A percentile compares a stretch with the other conserved stretches of the same genome.
Evolutionary conservation across 228 moss, liverwort and hornwort genomes (phyloP).

Genomic region (Sphagnum magellanicum): DNA sequence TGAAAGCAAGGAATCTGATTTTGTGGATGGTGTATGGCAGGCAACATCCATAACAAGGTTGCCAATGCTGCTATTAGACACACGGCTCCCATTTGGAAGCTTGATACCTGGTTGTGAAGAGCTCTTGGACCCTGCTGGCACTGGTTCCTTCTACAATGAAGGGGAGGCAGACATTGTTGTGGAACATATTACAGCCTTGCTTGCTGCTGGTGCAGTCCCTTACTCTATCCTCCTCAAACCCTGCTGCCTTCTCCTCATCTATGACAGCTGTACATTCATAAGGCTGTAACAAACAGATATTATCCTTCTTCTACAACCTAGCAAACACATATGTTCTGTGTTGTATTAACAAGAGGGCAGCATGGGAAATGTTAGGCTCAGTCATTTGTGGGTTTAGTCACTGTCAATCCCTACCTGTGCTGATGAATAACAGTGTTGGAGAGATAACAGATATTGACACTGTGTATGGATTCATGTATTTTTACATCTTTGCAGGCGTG

Average conservation of each 20-base stretch:
- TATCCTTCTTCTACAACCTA: too few species aligned
- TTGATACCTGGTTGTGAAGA: conserved; percentile 94
- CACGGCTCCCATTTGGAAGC: conserved; percentile 85
- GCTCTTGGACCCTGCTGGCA: conserved; percentile 84
- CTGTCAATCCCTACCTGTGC: too few species aligned
- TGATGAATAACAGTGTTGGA: too few species aligned
- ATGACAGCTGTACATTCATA: too few species aligned
- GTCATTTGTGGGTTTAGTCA: too few species aligned
- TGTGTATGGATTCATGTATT: background rate
- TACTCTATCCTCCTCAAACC: background rate
- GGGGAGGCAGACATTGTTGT: conserved; percentile 95
- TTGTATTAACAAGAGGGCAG: too few species aligned
- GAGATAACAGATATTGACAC: too few species aligned
- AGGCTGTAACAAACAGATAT: too few species aligned
- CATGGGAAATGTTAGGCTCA: too few species aligned
- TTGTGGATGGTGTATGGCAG: conserved; percentile 18
- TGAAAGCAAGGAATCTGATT: background rate
- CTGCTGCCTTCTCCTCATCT: background rate
- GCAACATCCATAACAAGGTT: conserved; percentile 59
- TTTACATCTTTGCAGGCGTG: conserved; percentile 41
- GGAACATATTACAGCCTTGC: conserved; percentile 73
- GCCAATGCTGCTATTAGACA: conserved; percentile 86
- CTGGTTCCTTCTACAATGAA: conserved; percentile 93
- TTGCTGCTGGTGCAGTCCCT: conserved; percentile 52
- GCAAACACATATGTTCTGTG: too few species aligned